Evolutionary conservation across 306 rosid genomes (phyloP).

Genomic region (Acacia melanoxylon): DNA sequence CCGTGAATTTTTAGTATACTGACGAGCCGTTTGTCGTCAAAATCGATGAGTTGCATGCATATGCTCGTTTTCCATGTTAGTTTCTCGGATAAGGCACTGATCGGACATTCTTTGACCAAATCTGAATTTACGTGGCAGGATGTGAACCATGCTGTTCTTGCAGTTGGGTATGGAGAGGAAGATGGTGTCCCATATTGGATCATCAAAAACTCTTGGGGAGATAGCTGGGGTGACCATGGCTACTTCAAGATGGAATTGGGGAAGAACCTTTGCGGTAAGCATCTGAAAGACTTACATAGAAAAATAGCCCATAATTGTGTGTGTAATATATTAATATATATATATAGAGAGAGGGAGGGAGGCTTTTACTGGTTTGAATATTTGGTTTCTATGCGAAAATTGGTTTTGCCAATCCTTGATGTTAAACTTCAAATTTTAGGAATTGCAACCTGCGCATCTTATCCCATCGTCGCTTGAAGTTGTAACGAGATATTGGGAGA

Average conservation of each 20-base stretch:
- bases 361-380: not conserved
- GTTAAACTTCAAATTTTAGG: conserved; percentile 48
- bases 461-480: conserved; percentile 67
- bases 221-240: conserved; percentile 81
- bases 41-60: conserved; percentile 8
- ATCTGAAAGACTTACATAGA: not conserved
- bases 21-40: not conserved
- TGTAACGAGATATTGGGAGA: conserved; percentile 6
- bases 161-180: conserved; percentile 93
- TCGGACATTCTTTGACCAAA: conserved; percentile 1
- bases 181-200: conserved; percentile 80
- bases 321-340: not conserved
- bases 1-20: not conserved
- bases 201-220: conserved; percentile 92
- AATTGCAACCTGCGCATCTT: conserved; percentile 92
- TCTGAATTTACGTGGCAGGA: conserved; percentile 60
- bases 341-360: not conserved
- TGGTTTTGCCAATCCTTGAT: conserved; percentile 11
- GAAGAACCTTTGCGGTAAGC: conserved; percentile 96
- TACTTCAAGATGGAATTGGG: conserved; percentile 96
- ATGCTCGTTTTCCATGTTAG: not conserved
- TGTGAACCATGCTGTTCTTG: conserved; percentile 97
- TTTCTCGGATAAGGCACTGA: not conserved
- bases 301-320: not conserved
- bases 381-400: not conserved